These are phyloP conservation scores for Russula lepida DNA, from an alignment of 768 basidiomycete species.

Conservation along the genomic window DNA sequence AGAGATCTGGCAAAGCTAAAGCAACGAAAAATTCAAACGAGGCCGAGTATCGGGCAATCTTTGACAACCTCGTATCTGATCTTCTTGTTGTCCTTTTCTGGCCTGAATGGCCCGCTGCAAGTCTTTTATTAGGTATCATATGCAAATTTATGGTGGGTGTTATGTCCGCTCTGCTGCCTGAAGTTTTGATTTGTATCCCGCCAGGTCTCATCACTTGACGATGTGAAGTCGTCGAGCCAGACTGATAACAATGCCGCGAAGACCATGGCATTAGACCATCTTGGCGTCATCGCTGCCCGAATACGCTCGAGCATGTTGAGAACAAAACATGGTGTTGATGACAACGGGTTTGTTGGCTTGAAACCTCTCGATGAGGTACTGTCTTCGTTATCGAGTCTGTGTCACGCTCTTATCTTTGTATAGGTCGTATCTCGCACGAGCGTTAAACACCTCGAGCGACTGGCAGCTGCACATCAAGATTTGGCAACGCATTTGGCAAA, in stretches of 20 bases:
- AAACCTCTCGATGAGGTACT: constrained; percentile 67
- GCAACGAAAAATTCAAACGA: constrained; percentile 87
- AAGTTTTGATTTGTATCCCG: neutral
- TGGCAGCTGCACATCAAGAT: constrained; percentile 55
- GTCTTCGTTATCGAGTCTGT: neutral
- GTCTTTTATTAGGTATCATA: constrained; percentile 68
- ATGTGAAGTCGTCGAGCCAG: constrained; percentile 56
- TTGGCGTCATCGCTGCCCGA: constrained; percentile 85
- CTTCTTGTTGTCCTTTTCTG: constrained; percentile 81
- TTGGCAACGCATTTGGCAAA: constrained; percentile 61
- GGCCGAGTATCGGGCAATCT: constrained; percentile 85
- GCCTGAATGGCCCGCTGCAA: constrained; percentile 97
- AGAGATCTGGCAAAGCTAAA: constrained; percentile 76
- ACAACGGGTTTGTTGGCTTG: constrained; percentile 33
- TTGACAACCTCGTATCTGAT: constrained; percentile 87
- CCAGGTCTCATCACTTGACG: constrained; percentile 76
- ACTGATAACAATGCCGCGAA: constrained; percentile 80
- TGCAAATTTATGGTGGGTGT: constrained; percentile 74
- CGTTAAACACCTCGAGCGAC: constrained; percentile 43
- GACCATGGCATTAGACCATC: constrained; percentile 84
- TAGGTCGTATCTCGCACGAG: constrained; percentile 50
- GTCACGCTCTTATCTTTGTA: neutral
- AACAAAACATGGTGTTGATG: constrained; percentile 27
- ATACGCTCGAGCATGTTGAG: constrained; percentile 52
- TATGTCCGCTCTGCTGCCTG: neutral